Evolutionary conservation across 2,329 filamentous ascomycete genomes (phyloP).

Genomic region (Neofusicoccum kwambonambiense): DNA sequence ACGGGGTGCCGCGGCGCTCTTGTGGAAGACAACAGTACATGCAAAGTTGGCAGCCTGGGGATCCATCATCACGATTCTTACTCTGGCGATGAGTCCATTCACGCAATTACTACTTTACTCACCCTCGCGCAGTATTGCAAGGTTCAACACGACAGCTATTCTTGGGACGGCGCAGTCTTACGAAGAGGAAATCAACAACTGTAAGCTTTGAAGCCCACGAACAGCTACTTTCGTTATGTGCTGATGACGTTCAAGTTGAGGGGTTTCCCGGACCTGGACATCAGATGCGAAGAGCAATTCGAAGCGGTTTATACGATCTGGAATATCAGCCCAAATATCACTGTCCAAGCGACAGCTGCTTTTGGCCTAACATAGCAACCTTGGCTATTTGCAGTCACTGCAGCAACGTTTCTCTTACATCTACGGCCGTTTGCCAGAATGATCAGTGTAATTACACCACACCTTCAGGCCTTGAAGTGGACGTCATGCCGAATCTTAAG

Average conservation of each 20-base stretch:
- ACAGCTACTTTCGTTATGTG: too few relatives aligned
- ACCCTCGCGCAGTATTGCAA: neutral
- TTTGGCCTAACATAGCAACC: neutral
- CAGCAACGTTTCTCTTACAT: neutral
- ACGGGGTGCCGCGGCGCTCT: neutral
- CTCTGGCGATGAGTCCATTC: slow-evolving; percentile 16
- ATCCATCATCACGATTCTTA: slow-evolving; percentile 3
- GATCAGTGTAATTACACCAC: neutral
- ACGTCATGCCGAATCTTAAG: neutral
- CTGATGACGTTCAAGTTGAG: too few relatives aligned
- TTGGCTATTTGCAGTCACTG: neutral
- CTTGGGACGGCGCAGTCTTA: neutral
- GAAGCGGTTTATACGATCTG: neutral
- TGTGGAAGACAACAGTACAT: neutral
- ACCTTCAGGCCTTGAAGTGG: neutral
- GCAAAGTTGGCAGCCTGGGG: neutral
- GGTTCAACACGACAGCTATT: too few relatives aligned
- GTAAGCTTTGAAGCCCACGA: too few relatives aligned
- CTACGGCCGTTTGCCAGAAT: neutral
- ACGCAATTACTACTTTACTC: slow-evolving; percentile 18
- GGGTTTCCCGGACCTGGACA: neutral
- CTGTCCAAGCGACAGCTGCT: neutral
- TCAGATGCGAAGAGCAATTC: neutral
- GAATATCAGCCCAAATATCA: neutral
- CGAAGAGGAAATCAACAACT: neutral